Evolutionary conservation across 1,139 yeast genomes (phyloP).

Genomic region (Geotrichum bryndzae): DNA sequence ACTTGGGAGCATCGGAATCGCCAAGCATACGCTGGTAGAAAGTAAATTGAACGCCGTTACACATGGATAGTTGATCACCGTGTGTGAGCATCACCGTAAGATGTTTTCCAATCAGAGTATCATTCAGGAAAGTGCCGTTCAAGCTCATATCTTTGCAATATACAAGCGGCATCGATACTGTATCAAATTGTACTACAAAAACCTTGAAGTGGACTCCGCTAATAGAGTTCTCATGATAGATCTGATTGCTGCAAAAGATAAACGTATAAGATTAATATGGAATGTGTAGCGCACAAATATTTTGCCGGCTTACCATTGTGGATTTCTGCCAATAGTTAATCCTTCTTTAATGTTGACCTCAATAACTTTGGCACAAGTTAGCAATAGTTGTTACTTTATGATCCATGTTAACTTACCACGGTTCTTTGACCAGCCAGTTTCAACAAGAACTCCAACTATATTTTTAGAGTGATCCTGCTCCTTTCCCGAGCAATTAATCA

Average conservation of each 20-base stretch:
- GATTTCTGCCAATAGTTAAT: slow-evolving; percentile 18
- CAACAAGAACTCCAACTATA: slow-evolving; percentile 14
- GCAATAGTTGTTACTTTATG: background rate
- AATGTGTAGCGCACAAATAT: background rate
- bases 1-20: slow-evolving; percentile 15
- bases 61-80: slow-evolving; percentile 40
- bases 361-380: background rate
- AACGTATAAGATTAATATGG: background rate
- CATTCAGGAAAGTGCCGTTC: slow-evolving; percentile 51
- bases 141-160: slow-evolving; percentile 50
- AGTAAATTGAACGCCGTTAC: slow-evolving; percentile 33
- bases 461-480: background rate
- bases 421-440: slow-evolving; percentile 4
- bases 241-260: slow-evolving; percentile 26
- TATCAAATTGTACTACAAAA: slow-evolving; percentile 50
- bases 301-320: slow-evolving; percentile 17
- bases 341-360: slow-evolving; percentile 9
- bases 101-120: slow-evolving; percentile 33
- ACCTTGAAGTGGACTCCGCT: slow-evolving; percentile 44
- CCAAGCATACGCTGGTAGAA: slow-evolving; percentile 24
- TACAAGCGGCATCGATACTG: slow-evolving; percentile 42
- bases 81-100: slow-evolving; percentile 40
- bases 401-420: background rate
- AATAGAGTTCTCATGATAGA: slow-evolving; percentile 34
- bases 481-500: background rate